Percentiles rank a stretch among this genome's conserved stretches.
Evolutionary conservation across 352 stramenopile species (phyloP).

Genomic region (Globisporangium abappressorium): DNA sequence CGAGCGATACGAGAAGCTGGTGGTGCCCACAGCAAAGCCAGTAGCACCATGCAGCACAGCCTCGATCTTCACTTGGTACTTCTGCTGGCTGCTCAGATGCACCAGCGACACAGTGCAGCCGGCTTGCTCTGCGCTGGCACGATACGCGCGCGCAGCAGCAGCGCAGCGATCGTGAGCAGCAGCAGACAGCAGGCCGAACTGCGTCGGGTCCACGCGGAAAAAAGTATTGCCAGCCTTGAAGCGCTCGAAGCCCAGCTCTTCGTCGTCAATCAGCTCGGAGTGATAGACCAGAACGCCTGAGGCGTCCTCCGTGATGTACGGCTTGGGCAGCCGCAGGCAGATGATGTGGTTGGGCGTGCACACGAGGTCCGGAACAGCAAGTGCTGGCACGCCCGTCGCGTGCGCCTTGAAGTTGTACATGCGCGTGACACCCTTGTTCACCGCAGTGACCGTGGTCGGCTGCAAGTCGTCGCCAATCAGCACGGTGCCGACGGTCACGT

Average conservation of each 20-base stretch:
- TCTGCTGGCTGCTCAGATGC: background rate
- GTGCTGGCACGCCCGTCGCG: constrained; percentile 6
- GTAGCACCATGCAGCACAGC: background rate
- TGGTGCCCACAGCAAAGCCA: background rate
- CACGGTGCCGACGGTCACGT: constrained; percentile 14
- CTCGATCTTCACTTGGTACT: background rate
- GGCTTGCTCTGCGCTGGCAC: background rate
- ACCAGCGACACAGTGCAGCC: background rate
- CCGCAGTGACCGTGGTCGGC: constrained; percentile 14
- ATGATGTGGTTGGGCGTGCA: constrained; percentile 15
- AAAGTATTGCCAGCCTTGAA: constrained; percentile 8
- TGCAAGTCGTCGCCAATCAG: constrained; percentile 12
- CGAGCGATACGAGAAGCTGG: constrained; percentile 1
- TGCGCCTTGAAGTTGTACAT: constrained; percentile 13
- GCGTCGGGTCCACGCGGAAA: constrained; percentile 8
- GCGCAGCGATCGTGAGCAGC: constrained; percentile 2
- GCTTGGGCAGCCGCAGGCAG: constrained; percentile 14
- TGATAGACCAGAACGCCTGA: constrained; percentile 10
- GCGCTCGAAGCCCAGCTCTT: constrained; percentile 11
- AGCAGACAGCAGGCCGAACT: background rate
- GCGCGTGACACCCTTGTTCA: constrained; percentile 16
- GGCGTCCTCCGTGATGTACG: constrained; percentile 7
- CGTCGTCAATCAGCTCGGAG: constrained; percentile 6
- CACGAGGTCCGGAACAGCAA: constrained; percentile 2
- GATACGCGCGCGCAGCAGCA: background rate